A percentile compares a stretch with the other conserved stretches of the same genome.
phyloP scores from a whole-genome alignment of 2,329 filamentous ascomycete genomes.

The Pezicula carpinea region DNA sequence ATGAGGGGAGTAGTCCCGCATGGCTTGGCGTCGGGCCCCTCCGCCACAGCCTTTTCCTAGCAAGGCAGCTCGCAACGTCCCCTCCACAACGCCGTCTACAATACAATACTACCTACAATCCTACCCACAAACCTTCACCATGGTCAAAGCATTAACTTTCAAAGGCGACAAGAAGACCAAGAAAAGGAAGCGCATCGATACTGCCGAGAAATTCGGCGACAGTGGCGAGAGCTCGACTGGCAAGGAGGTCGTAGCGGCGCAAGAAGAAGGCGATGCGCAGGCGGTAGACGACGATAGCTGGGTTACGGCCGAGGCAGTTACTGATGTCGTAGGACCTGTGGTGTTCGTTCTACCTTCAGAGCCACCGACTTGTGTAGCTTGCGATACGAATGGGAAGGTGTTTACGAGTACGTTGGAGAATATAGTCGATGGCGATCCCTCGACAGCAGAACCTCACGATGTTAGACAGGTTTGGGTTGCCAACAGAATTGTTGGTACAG shows the following conservation, averaged over 20 bases:
- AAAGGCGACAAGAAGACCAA: slow-evolving; percentile 96
- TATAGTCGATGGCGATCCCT: slow-evolving; percentile 74
- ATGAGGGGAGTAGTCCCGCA: neutral
- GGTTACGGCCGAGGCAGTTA: slow-evolving; percentile 74
- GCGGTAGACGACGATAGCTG: slow-evolving; percentile 71
- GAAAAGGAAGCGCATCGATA: slow-evolving; percentile 74
- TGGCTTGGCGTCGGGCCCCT: neutral
- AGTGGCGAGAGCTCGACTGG: slow-evolving; percentile 14
- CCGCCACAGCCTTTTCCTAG: neutral
- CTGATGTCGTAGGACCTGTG: slow-evolving; percentile 76
- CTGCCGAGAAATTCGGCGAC: slow-evolving; percentile 34
- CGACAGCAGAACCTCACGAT: slow-evolving; percentile 91
- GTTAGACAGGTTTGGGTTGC: slow-evolving; percentile 95
- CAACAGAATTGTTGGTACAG: slow-evolving; percentile 76
- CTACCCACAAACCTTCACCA: slow-evolving; percentile 32
- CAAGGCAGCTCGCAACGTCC: slow-evolving; percentile 1
- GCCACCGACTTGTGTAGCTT: slow-evolving; percentile 70
- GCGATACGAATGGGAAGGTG: slow-evolving; percentile 81
- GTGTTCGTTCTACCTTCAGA: slow-evolving; percentile 77
- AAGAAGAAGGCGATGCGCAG: slow-evolving; percentile 13
- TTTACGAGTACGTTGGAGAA: slow-evolving; percentile 83
- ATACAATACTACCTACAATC: neutral
- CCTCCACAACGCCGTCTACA: neutral
- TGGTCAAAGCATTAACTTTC: slow-evolving; percentile 89
- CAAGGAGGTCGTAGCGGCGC: slow-evolving; percentile 14